Percentiles rank a stretch among this genome's conserved stretches.
Conservation (phyloP, 345 rosid genomes). For the Geranium brycei region DNA sequence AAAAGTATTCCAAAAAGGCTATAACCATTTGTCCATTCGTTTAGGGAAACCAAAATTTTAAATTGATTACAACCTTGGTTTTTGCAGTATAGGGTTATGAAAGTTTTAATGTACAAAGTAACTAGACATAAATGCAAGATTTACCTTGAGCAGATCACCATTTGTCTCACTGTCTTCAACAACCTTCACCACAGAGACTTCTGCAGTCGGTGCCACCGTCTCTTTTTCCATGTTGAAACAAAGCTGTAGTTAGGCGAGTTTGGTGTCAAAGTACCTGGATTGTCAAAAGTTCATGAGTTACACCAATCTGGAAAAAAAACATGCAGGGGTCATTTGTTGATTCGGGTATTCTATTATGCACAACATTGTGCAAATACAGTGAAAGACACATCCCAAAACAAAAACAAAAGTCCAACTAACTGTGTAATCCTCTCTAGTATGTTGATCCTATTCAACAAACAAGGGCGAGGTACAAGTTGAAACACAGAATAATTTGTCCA, state of each 20-base stretch:
- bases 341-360: neutral
- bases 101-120: neutral
- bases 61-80: neutral
- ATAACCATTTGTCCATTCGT: no score
- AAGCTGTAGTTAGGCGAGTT: no score
- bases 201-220: constrained; percentile 30
- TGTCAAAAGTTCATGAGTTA: neutral
- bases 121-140: neutral
- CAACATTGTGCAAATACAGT: neutral
- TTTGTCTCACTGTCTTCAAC: constrained; percentile 23
- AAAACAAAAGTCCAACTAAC: no score
- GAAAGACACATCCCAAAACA: neutral
- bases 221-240: constrained; percentile 44
- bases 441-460: no score
- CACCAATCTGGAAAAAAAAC: neutral
- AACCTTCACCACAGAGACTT: constrained; percentile 38
- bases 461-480: no score
- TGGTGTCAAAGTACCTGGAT: neutral
- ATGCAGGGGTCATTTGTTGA: neutral
- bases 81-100: neutral
- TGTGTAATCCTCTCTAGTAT: no score
- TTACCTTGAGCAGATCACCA: constrained; percentile 44
- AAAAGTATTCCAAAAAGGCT: no score
- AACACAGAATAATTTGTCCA: no score
- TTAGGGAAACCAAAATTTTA: no score